phyloP scores from a whole-genome alignment of 495 filamentous ascomycete species.

The Aspergillus wentii region DNA sequence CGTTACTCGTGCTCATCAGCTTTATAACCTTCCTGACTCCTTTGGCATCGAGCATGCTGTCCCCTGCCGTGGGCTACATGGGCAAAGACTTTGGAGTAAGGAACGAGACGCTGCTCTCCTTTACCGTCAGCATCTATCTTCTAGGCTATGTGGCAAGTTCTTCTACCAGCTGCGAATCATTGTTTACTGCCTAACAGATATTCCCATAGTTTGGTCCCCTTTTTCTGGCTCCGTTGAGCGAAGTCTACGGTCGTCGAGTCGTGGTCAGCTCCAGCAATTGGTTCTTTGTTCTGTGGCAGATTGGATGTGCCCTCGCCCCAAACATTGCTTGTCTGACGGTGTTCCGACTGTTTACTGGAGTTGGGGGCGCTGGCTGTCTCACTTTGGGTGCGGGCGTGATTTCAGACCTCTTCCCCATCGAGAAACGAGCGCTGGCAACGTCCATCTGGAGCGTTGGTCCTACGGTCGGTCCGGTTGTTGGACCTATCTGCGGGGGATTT shows the following conservation, averaged over 20 bases:
- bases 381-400: slow-evolving; percentile 49
- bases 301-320: slow-evolving; percentile 63
- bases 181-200: slow-evolving; percentile 1
- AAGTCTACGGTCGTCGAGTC: slow-evolving; percentile 36
- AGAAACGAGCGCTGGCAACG: slow-evolving; percentile 55
- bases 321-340: slow-evolving; percentile 54
- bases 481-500: slow-evolving; percentile 51
- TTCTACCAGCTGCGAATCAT: background rate
- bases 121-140: slow-evolving; percentile 53
- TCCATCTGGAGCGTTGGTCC: slow-evolving; percentile 51
- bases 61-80: slow-evolving; percentile 55
- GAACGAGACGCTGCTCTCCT: slow-evolving; percentile 41
- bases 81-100: slow-evolving; percentile 56
- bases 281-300: slow-evolving; percentile 53
- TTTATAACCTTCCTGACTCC: slow-evolving; percentile 44
- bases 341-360: slow-evolving; percentile 61
- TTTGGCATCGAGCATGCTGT: slow-evolving; percentile 65
- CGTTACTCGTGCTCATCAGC: slow-evolving; percentile 25
- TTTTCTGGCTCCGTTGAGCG: slow-evolving; percentile 38
- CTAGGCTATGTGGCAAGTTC: slow-evolving; percentile 52
- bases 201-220: slow-evolving; percentile 29
- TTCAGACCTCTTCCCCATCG: slow-evolving; percentile 52
- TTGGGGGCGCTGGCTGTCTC: slow-evolving; percentile 48
- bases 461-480: slow-evolving; percentile 46
- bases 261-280: slow-evolving; percentile 32